Evolutionary conservation across 2,329 filamentous ascomycete species (phyloP), one percentile per base, ranked within the genome.

Genomic region (Trichoderma guizhouense): DNA sequence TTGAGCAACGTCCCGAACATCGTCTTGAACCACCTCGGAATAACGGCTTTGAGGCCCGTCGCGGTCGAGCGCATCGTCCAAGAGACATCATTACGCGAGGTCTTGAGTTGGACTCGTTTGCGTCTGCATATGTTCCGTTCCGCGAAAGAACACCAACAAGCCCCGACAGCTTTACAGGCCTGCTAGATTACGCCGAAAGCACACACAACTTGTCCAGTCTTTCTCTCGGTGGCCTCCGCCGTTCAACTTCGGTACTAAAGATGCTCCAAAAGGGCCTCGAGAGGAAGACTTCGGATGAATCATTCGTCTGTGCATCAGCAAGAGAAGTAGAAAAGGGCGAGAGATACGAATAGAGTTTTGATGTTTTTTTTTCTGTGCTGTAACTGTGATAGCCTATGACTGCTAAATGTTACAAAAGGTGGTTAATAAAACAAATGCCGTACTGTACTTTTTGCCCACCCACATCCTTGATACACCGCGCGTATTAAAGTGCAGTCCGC

Each of bases 281-380:
- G 26, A 53, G 53, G 7, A 63, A 67, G 15, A 57, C 47, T 11
- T 76, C 75, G 8, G 72, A 75, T n/a, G 60, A 63, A 18, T 76
- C 75, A 7, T 76, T 74, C 39, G 73, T 75, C 28, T 75, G 75
- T 34, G 32, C 43, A 28, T 60, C 69, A 24, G 74, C 75, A 51
- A 53, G 70, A n/a, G 64, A 71, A 34, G 63, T 74, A 5, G 73
- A 74, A 15, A 74, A 47, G 11, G n/a, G 12, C 5, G 51, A 57
- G n/a, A 26, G 8, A 55, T 58, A 66, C 32, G 39, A 36, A 26
- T 39, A 21, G 39, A 47, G 5, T 62, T 70, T 70, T 69, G 26
- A 69, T 61, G 28, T 26, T 61, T 61, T 69, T 61, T 69, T 61
- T 69, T 43, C 47, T 51, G 26, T 15, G 18, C 51, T 69, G 57